These are phyloP conservation scores for Monosporascus sp. DNA, from an alignment of 2,329 filamentous ascomycete species.

Conservation along the genomic window DNA sequence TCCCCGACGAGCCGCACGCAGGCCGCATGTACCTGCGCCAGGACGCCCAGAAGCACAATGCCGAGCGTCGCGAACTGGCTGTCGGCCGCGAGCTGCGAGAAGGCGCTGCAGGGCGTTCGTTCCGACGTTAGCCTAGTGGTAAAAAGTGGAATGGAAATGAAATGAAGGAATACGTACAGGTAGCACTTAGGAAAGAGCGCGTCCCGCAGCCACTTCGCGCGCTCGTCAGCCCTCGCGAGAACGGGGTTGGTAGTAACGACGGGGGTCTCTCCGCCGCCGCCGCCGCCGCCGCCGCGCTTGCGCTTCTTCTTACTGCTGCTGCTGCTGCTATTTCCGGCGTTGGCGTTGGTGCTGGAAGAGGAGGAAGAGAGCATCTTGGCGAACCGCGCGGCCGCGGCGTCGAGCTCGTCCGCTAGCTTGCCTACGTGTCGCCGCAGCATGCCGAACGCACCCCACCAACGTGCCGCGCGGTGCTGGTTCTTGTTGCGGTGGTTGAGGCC, in stretches of 20 bases:
- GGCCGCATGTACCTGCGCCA: constrained; percentile 53
- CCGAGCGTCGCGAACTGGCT: constrained; percentile 69
- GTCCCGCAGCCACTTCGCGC: constrained; percentile 35
- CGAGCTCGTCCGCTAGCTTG: constrained; percentile 42
- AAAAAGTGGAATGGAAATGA: background rate
- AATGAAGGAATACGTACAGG: constrained; percentile 31
- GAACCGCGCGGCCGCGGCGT: constrained; percentile 16
- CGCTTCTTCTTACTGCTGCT: constrained; percentile 31
- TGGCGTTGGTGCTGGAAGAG: constrained; percentile 5
- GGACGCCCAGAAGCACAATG: constrained; percentile 58
- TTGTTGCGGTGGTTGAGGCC: constrained; percentile 78
- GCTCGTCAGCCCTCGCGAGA: constrained; percentile 8
- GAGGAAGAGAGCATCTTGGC: background rate
- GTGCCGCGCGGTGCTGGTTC: constrained; percentile 78
- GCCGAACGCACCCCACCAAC: constrained; percentile 75
- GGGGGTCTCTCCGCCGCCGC: constrained; percentile 2
- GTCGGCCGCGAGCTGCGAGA: constrained; percentile 66
- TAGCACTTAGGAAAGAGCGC: constrained; percentile 37
- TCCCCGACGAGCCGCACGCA: constrained; percentile 32
- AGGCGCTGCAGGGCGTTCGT: constrained; percentile 40
- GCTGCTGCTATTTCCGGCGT: constrained; percentile 2
- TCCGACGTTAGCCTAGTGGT: background rate
- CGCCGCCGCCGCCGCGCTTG: constrained; percentile 25
- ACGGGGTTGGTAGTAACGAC: background rate
- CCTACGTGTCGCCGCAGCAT: constrained; percentile 63